A percentile compares a stretch with the other conserved stretches of the same genome.
Conservation (phyloP, 148 eudicot genomes). For the Arbutus unedo region DNA sequence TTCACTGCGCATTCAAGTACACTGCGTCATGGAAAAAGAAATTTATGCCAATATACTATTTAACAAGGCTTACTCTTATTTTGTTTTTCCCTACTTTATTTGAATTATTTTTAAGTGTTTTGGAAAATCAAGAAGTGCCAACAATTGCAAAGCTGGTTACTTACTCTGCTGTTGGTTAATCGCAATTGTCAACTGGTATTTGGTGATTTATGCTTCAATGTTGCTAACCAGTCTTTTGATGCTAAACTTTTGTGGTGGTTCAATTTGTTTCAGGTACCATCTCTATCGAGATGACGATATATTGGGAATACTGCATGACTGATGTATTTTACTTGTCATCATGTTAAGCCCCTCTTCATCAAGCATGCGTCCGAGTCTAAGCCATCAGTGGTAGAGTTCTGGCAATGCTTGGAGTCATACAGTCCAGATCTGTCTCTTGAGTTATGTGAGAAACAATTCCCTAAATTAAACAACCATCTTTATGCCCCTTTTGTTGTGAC, state of each 20-base stretch:
- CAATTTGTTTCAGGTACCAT: conserved; percentile 12
- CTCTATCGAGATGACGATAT: conserved; percentile 14
- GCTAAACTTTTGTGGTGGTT: background rate
- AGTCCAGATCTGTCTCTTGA: background rate
- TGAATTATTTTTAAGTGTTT: background rate
- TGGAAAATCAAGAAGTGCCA: background rate
- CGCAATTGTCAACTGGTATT: background rate
- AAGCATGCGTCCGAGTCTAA: background rate
- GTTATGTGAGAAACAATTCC: background rate
- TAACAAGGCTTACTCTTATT: background rate
- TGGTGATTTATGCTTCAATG: background rate
- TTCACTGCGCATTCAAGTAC: background rate
- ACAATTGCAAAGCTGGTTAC: background rate
- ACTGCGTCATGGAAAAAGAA: background rate
- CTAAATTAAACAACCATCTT: background rate
- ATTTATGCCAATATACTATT: background rate
- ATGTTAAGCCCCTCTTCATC: background rate
- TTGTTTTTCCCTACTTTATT: background rate
- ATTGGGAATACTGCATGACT: conserved; percentile 14
- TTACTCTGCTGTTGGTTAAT: background rate
- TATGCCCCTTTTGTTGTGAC: background rate
- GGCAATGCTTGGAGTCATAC: background rate
- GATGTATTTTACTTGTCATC: background rate
- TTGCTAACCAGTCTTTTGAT: background rate
- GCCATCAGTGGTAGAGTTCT: background rate